Percentiles rank a stretch among this genome's conserved stretches.
These are phyloP conservation scores for Cladorrhinum sp. DNA, from an alignment of 2,329 filamentous ascomycete species.

Conservation along the genomic window DNA sequence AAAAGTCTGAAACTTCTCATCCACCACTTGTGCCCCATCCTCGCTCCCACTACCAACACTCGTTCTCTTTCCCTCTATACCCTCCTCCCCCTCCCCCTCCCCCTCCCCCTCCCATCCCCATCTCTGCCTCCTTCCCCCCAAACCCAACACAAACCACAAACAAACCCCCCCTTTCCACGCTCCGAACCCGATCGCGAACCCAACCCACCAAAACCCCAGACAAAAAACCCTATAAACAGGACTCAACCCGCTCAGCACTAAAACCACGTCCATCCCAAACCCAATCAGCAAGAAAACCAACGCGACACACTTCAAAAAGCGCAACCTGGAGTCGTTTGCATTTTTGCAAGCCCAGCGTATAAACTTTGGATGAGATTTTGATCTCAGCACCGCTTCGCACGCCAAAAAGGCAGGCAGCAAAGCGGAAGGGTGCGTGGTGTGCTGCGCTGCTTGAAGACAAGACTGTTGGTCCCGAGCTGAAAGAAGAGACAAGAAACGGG, in stretches of 20 bases:
- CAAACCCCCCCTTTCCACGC: slow-evolving; percentile 37
- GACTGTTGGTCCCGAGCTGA: slow-evolving; percentile 37
- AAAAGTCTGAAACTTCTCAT: slow-evolving; percentile 33
- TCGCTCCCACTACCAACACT: slow-evolving; percentile 14
- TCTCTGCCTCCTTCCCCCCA: slow-evolving; percentile 33
- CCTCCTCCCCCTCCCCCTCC: slow-evolving; percentile 32
- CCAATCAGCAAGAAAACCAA: slow-evolving; percentile 26
- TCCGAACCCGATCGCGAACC: slow-evolving; percentile 34
- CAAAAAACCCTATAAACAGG: slow-evolving; percentile 31
- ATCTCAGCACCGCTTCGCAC: slow-evolving; percentile 37
- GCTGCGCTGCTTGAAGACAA: slow-evolving; percentile 39
- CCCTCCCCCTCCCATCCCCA: slow-evolving; percentile 39
- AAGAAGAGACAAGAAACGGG: slow-evolving; percentile 39
- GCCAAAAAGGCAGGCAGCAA: slow-evolving; percentile 39
- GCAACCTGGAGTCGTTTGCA: slow-evolving; percentile 35
- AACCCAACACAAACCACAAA: slow-evolving; percentile 32
- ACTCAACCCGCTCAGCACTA: slow-evolving; percentile 33
- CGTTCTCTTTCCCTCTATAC: slow-evolving; percentile 29
- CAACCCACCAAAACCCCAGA: slow-evolving; percentile 36
- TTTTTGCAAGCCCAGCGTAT: slow-evolving; percentile 38
- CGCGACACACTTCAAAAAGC: slow-evolving; percentile 31
- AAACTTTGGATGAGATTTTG: slow-evolving; percentile 40
- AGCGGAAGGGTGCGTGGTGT: slow-evolving; percentile 45
- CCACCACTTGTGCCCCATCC: slow-evolving; percentile 14
- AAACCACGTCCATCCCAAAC: slow-evolving; percentile 31